These are phyloP conservation scores for Tetracladium setigerum DNA, from an alignment of 495 filamentous ascomycete species.

Conservation along the genomic window DNA sequence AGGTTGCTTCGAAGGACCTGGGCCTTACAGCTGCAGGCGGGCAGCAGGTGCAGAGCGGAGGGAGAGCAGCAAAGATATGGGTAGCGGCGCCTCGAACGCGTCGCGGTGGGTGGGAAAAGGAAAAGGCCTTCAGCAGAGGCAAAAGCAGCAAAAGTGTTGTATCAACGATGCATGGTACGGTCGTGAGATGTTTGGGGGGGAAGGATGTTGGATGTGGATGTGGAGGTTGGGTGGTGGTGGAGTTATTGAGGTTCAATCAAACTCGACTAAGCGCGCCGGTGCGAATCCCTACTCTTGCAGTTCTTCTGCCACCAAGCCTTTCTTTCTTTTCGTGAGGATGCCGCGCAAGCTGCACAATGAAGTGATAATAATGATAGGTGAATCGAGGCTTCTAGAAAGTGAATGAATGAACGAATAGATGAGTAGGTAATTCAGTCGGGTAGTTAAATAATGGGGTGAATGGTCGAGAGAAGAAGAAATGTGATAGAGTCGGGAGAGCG, in stretches of 20 bases:
- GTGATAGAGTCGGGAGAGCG: too few species aligned
- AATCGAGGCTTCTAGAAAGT: too few species aligned
- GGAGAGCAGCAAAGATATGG: neutral
- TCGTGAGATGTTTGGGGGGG: neutral
- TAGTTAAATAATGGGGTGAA: too few species aligned
- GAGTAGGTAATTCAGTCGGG: too few species aligned
- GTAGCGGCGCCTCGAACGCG: conserved; percentile 4
- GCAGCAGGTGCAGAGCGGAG: too few species aligned
- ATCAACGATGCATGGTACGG: conserved; percentile 17
- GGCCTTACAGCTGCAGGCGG: neutral
- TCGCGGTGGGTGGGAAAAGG: conserved; percentile 7
- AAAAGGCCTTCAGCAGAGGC: conserved; percentile 18
- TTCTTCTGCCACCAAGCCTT: too few species aligned
- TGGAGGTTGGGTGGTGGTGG: conserved; percentile 3
- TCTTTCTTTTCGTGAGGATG: too few species aligned
- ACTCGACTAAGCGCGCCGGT: neutral
- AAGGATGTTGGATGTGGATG: conserved; percentile 1
- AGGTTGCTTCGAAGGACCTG: neutral
- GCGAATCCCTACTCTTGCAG: neutral
- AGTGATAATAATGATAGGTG: too few species aligned
- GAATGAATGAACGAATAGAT: too few species aligned
- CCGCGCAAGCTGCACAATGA: too few species aligned
- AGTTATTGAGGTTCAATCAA: neutral
- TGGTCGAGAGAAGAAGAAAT: too few species aligned
- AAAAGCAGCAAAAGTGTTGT: conserved; percentile 14